Base-by-base conservation (phyloP, 2,329 filamentous ascomycete genomes). In the Aspergillus sp. region DNA sequence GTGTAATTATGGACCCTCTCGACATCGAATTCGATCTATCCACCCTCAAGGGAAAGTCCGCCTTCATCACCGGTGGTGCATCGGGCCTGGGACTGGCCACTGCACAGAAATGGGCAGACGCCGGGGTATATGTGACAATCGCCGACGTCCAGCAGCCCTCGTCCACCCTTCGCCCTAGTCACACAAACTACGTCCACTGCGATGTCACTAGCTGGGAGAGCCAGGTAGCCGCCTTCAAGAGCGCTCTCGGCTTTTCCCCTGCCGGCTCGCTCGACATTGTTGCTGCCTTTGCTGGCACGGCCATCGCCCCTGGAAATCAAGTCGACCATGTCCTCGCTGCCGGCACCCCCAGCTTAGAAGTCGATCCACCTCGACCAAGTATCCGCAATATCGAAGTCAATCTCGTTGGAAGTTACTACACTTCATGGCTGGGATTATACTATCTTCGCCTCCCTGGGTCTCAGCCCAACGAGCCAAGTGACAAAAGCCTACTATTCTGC, bases 321-420 rank as follows among this genome's bases (percentile, higher is more conserved):
- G 33, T 50, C 47, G 47, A 50, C 19, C 47, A 50, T 25, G 47
- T 50, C 33, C 47, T 37, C 9, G 47, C 47, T 6, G 47, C 47
- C 0, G 33, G 47, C 0, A 3, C 23, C 1, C 47, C 47, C 17
- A 37, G n/a, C 21, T 14, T 50, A 3, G 31, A 25, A 3, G 19
- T 14, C 6, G 47, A 50, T 12, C 47, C 47, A 3, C 47, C 47
- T 4, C 11, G 11, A 8, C 47, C 47, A 7, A 50, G 12, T 1
- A 25, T 50, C 17, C 47, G 33, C 17, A 50, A 50, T n/a, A 50
- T 50, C 19, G 47, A 50, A 14, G 47, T 50, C n/a, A 50, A 50
- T 21, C 47, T 50, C 4, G 5, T 50, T n/a, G 47, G 47, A 19
- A 50, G 33, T 23, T 50, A 50, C 47, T 50, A 39, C 19, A 50